Conservation (phyloP, 371 early-diverging fungal species). For the Rhizopus stolonifer region DNA sequence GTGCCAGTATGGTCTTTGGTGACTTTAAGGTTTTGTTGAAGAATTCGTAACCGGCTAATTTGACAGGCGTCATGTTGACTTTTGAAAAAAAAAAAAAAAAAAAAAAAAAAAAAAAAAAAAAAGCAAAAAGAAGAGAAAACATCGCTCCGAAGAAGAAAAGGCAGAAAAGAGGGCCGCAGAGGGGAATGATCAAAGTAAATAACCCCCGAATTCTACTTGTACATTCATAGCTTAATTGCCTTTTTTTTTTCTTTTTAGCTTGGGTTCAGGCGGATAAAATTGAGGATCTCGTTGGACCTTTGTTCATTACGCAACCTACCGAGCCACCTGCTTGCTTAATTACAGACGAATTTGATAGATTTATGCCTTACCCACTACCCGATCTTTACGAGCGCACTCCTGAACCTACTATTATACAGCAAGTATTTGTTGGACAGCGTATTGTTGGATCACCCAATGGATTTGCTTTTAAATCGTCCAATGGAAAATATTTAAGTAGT, state of each 20-base stretch:
- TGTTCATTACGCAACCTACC: conserved; percentile 66
- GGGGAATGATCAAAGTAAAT: conserved; percentile 41
- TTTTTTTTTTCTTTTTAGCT: conserved; percentile 30
- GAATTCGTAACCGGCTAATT: conserved; percentile 81
- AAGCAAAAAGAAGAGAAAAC: conserved; percentile 67
- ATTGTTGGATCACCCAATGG: conserved; percentile 53
- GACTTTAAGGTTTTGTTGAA: conserved; percentile 67
- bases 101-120: conserved; percentile 45
- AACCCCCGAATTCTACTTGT: too few species aligned
- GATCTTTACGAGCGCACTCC: conserved; percentile 24
- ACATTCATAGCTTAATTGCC: too few species aligned
- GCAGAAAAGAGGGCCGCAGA: conserved; percentile 30
- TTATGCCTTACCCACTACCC: conserved; percentile 50
- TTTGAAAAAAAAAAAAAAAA: neutral
- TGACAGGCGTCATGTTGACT: conserved; percentile 29
- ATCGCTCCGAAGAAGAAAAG: conserved; percentile 28
- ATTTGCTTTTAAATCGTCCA: conserved; percentile 65
- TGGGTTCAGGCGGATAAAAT: conserved; percentile 66
- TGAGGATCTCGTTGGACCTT: conserved; percentile 72
- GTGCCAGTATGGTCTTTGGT: conserved; percentile 83
- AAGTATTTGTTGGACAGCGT: conserved; percentile 71
- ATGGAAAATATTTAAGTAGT: conserved; percentile 69
- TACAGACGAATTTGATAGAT: conserved; percentile 52
- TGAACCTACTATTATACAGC: conserved; percentile 67
- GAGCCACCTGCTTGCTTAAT: conserved; percentile 65